Evolutionary conservation across 2,329 filamentous ascomycete genomes (phyloP), one percentile per base, ranked within the genome.

Genomic region (Apiospora sp.): DNA sequence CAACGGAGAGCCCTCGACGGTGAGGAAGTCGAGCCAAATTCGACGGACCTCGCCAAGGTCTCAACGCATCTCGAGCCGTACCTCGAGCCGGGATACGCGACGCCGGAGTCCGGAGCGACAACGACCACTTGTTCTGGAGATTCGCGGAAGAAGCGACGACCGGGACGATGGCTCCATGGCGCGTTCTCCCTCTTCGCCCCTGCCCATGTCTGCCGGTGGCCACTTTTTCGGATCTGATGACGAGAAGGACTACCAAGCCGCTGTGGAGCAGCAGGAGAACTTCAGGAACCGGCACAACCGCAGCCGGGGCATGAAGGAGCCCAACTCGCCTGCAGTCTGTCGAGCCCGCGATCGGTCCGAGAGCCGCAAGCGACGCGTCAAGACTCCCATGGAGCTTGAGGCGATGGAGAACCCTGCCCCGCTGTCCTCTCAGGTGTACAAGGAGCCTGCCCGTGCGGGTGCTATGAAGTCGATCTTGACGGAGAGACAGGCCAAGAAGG

Each of bases 101-200:
- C 83, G 82, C 44, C 82, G 79, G 49, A 90, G 88, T 74, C 83
- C 85, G 6, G 87, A 88, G 68, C 81, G 82, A 68, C 81, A 82
- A 68, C 82, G 81, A 3, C 83, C 82, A 2, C 82, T 82, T 8
- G 80, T 84, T 1, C 78, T 89, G 43, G 86, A 89, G 8, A 81
- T 86, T 34, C 89, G 93, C 69, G 92, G 92, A 2, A 88, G 93
- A 75, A 92, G 91, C 78, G 83, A 87, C 68, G 87, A 87, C 22
- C 87, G 91, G n/a, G 86, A 86, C 22, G 86, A 89, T 24, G 88
- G 86, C 2, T 90, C 90, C n/a, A 79, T 83, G 2, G 83, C 88
- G 64, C 87, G 91, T 69, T 98, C 95, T 1, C 95, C 95, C 1
- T 93, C 93, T 0, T 96, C 94, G 0, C 94, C 95, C 1, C 84